Evolutionary conservation across 1,139 yeast species (phyloP), one percentile per base, ranked within the genome.

Genomic region (Lizanozyma gosingica): DNA sequence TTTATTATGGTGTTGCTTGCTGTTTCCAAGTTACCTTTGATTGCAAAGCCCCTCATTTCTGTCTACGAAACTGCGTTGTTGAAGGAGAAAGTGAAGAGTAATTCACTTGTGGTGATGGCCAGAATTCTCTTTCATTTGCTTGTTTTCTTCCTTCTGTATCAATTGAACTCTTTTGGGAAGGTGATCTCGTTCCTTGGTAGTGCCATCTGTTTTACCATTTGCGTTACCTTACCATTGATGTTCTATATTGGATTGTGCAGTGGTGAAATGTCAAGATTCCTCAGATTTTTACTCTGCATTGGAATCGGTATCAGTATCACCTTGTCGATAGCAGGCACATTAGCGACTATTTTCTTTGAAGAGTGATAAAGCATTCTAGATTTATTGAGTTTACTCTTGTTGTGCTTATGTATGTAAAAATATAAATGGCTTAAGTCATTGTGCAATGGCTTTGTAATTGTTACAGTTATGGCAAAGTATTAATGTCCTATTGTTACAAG

Each of bases 121-220:
- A 46, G 62, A 27, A 18, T 52, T 0, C 4, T 46, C 1, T 39
- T 58, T 35, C 50, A 58, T 43, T 34, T 52, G 2, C 38, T 62
- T 3, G 51, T 66, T n/a, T 54, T 83, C 29, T 40, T 62, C 57
- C 80, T 39, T 76, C 95, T 1, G 66, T 83, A 32, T 43, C 76
- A 2, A 22, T 75, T 85, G 52, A 85, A 86, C 3, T 79, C 81
- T 32, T 90, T 88, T 60, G 96, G 94, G 45, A 78, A 79, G 52
- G 73, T 88, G 43, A 81, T 90, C 60, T 86, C 95, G 6, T 77
- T 88, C 40, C 65, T 86, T 49, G 97, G 97, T 3, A 77, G 92
- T 33, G 79, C 88, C 2, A 67, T 90, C 40, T 86, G 96, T 51
- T 83, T 83, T 55, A 72, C 82, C 1, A 80, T 88, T 37, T 90